Evolutionary conservation across 805 yeast species (phyloP).

Genomic region (Yarrowia divulgata): DNA sequence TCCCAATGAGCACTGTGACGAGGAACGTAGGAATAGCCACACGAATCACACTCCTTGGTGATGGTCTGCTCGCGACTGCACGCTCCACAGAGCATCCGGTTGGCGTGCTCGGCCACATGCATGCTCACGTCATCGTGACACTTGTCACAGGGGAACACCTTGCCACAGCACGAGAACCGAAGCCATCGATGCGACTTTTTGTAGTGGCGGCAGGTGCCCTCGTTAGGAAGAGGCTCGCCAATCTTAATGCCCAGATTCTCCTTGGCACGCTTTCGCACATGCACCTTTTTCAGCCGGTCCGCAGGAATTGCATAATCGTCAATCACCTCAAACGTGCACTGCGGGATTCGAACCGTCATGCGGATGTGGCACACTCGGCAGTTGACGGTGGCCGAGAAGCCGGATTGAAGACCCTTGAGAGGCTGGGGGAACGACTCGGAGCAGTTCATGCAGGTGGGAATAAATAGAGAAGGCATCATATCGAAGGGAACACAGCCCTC

Average conservation of each 20-base stretch:
- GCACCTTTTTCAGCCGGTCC: constrained; percentile 39
- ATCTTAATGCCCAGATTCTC: constrained; percentile 56
- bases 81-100: constrained; percentile 61
- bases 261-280: constrained; percentile 45
- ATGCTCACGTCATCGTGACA: constrained; percentile 51
- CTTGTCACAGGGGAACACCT: constrained; percentile 54
- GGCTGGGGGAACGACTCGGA: constrained; percentile 46
- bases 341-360: constrained; percentile 49
- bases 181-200: constrained; percentile 55
- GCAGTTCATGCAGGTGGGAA: constrained; percentile 52
- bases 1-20: constrained; percentile 55
- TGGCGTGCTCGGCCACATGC: constrained; percentile 50
- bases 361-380: constrained; percentile 53
- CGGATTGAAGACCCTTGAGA: constrained; percentile 49
- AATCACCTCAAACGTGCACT: constrained; percentile 48
- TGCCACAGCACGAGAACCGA: constrained; percentile 54
- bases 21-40: constrained; percentile 51
- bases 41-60: constrained; percentile 54
- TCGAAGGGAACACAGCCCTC: constrained; percentile 52
- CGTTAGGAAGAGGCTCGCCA: constrained; percentile 96
- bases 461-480: constrained; percentile 50
- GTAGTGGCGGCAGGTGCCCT: constrained; percentile 56
- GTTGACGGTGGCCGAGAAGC: constrained; percentile 47
- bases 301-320: constrained; percentile 40
- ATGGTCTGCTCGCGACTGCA: constrained; percentile 75